phyloP scores from a whole-genome alignment of 1,139 yeast species.

The Magnusiomyces fungicola region DNA sequence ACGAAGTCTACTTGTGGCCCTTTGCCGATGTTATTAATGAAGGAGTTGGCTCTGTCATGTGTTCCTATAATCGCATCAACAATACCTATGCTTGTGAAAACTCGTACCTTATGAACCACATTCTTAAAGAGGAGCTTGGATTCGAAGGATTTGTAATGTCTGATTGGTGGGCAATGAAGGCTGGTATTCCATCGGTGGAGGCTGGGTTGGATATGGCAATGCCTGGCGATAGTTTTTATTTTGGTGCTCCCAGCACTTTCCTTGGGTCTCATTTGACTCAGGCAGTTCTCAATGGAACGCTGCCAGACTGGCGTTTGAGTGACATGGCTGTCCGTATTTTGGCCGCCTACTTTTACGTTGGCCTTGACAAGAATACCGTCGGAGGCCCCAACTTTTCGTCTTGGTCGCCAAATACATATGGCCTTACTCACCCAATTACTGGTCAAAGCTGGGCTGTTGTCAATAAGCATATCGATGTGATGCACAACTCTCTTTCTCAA shows the following conservation, averaged over 20 bases:
- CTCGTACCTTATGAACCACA: conserved; percentile 46
- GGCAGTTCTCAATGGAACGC: conserved; percentile 49
- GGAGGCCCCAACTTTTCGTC: conserved; percentile 51
- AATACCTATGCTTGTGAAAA: conserved; percentile 57
- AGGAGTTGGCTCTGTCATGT: conserved; percentile 57
- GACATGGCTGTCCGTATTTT: conserved; percentile 57
- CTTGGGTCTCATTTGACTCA: conserved; percentile 55
- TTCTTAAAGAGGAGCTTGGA: conserved; percentile 55
- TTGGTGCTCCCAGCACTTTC: conserved; percentile 40
- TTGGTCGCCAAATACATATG: conserved; percentile 51
- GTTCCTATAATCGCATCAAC: conserved; percentile 54
- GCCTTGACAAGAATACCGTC: conserved; percentile 27
- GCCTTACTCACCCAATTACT: conserved; percentile 42
- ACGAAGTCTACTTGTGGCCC: conserved; percentile 59
- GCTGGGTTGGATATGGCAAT: conserved; percentile 62
- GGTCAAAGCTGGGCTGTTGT: conserved; percentile 43
- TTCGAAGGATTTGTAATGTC: conserved; percentile 62
- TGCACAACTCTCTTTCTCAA: conserved; percentile 43
- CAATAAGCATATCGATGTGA: conserved; percentile 48
- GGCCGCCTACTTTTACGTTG: conserved; percentile 45
- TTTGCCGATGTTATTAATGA: conserved; percentile 57
- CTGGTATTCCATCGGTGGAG: conserved; percentile 50
- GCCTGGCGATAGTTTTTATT: conserved; percentile 51
- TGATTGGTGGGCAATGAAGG: conserved; percentile 55
- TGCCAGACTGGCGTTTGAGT: conserved; percentile 49